Percentiles rank a stretch among this genome's conserved stretches.
These are phyloP conservation scores for Neofusicoccum cordaticola DNA, from an alignment of 2,329 filamentous ascomycete species.

Conservation along the genomic window DNA sequence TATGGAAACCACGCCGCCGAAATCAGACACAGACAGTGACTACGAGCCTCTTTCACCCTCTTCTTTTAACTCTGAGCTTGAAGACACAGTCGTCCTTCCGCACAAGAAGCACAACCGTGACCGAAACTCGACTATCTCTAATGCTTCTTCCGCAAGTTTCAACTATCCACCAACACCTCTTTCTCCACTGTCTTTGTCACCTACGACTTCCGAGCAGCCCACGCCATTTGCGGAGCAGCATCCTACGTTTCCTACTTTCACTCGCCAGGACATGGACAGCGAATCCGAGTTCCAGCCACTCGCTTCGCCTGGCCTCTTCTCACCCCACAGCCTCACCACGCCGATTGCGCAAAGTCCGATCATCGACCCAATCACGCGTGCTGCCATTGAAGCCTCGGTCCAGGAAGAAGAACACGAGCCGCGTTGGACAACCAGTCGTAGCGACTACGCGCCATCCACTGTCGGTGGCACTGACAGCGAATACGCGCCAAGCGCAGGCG, in stretches of 20 bases:
- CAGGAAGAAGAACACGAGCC: conserved; percentile 12
- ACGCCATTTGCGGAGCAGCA: conserved; percentile 1
- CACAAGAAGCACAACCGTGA: conserved; percentile 8
- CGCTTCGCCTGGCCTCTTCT: conserved; percentile 3
- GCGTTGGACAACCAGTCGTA: conserved; percentile 14
- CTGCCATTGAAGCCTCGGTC: conserved; percentile 6
- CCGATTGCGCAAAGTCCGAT: not conserved
- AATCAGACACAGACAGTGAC: conserved; percentile 7
- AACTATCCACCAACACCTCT: conserved; percentile 12
- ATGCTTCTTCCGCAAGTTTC: conserved; percentile 5
- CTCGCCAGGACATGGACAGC: conserved; percentile 4
- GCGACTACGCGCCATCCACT: conserved; percentile 14
- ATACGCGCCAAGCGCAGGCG: conserved; percentile 8
- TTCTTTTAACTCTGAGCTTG: not conserved
- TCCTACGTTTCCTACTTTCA: not conserved
- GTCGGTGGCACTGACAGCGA: conserved; percentile 15
- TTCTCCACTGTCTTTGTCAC: conserved; percentile 3
- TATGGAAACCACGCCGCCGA: not conserved
- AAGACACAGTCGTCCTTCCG: conserved; percentile 6
- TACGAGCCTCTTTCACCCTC: not conserved
- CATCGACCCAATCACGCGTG: conserved; percentile 8
- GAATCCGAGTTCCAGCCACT: not conserved
- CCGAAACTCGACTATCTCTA: conserved; percentile 15
- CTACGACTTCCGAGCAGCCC: not conserved
- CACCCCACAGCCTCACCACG: not conserved